Evolutionary conservation across 345 rosid genomes (phyloP).

Genomic region (Citrus reticulata): DNA sequence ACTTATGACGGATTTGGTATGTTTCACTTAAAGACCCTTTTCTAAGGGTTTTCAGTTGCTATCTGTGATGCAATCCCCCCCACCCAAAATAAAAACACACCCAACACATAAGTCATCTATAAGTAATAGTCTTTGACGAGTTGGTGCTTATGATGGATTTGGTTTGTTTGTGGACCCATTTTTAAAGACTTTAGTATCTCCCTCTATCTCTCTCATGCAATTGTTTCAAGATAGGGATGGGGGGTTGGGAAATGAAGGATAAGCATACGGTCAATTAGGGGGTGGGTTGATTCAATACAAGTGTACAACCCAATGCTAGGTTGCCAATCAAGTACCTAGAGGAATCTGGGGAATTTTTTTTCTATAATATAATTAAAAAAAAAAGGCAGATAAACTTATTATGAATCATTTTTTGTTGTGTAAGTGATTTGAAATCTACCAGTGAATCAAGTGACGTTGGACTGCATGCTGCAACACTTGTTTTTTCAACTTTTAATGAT

Average conservation of each 20-base stretch:
- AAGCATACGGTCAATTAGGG: background rate
- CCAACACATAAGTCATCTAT: background rate
- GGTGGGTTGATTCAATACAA: background rate
- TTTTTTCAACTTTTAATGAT: background rate
- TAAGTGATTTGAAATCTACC: background rate
- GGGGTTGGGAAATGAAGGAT: background rate
- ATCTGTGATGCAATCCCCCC: background rate
- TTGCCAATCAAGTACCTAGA: background rate
- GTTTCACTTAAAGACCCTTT: slow-evolving; percentile 17
- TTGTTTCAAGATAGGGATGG: background rate
- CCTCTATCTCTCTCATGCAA: background rate
- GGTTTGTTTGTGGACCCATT: slow-evolving; percentile 41
- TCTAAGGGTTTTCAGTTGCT: background rate
- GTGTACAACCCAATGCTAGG: background rate
- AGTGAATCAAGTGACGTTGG: background rate
- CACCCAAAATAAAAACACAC: too few species aligned
- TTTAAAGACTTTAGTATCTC: background rate
- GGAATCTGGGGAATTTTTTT: background rate
- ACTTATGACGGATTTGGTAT: slow-evolving; percentile 98
- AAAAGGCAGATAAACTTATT: background rate
- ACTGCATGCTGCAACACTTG: background rate
- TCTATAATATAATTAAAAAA: background rate
- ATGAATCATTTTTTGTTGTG: background rate
- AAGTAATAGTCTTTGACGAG: slow-evolving; percentile 83
- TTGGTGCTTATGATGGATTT: slow-evolving; percentile 93